Conservation (phyloP, 352 stramenopile species). For the Phytophthora cryptogea region DNA sequence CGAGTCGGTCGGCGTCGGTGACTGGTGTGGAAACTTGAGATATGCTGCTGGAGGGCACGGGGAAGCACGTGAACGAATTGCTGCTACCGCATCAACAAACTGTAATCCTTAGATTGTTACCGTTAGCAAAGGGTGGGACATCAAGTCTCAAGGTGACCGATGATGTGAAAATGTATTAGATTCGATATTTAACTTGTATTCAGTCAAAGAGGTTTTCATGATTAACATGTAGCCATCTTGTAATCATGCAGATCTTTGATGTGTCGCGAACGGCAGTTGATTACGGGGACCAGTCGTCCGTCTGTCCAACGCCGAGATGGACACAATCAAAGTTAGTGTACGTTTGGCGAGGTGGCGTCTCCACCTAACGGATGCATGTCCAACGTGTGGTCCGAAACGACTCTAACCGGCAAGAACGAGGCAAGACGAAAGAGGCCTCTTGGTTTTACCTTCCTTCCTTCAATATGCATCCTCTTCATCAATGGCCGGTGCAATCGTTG, state of each 20-base stretch:
- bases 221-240: slow-evolving; percentile 10
- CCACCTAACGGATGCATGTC: slow-evolving; percentile 2
- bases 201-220: background rate
- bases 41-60: slow-evolving; percentile 7
- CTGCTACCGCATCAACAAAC: slow-evolving; percentile 3
- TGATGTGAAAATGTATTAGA: background rate
- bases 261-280: background rate
- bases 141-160: background rate
- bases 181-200: slow-evolving; percentile 3
- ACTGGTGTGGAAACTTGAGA: slow-evolving; percentile 13
- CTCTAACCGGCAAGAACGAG: background rate
- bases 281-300: slow-evolving; percentile 8
- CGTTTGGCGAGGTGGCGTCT: too few relatives aligned
- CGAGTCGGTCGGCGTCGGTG: background rate
- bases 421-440: background rate
- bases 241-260: background rate
- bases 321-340: background rate
- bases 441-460: background rate
- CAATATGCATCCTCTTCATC: background rate
- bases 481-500: background rate
- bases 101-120: background rate
- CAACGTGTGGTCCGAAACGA: slow-evolving; percentile 3
- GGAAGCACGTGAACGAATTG: slow-evolving; percentile 7
- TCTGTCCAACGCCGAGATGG: slow-evolving; percentile 22
- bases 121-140: slow-evolving; percentile 13